These are phyloP conservation scores for Apostasia ramifera DNA, from an alignment of 106 monocot species.

Conservation along the genomic window DNA sequence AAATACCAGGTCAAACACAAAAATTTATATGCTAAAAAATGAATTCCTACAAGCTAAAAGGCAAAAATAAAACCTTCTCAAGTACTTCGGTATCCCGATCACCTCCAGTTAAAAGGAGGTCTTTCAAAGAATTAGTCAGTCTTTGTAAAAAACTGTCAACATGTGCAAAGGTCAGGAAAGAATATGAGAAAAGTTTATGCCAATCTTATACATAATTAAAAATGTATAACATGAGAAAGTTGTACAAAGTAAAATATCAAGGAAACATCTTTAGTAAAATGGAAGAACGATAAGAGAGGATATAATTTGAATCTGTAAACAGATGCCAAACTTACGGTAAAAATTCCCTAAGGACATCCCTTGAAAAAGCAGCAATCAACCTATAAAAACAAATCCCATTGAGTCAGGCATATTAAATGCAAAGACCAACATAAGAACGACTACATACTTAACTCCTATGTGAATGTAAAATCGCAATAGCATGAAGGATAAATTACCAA, in stretches of 20 bases:
- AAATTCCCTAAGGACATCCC: constrained; percentile 80
- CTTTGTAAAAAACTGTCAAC: constrained; percentile 45
- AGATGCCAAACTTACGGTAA: constrained; percentile 51
- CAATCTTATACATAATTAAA: too few relatives aligned
- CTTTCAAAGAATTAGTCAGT: constrained; percentile 28
- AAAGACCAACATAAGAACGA: background rate
- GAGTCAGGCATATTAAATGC: background rate
- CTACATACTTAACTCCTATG: too few relatives aligned
- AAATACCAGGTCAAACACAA: background rate
- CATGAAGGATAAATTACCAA: too few relatives aligned
- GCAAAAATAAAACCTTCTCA: constrained; percentile 50
- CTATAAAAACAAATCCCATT: constrained; percentile 26
- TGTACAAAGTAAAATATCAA: too few relatives aligned
- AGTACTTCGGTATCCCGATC: constrained; percentile 73
- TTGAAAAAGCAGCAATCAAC: constrained; percentile 68
- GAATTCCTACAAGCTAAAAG: background rate
- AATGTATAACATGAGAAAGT: too few relatives aligned
- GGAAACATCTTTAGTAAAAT: too few relatives aligned
- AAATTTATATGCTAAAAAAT: background rate
- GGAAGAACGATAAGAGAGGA: too few relatives aligned
- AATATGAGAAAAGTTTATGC: too few relatives aligned
- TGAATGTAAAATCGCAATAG: too few relatives aligned
- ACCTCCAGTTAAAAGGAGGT: constrained; percentile 59
- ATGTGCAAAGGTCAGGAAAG: background rate
- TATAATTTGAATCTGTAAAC: background rate